Conservation (phyloP, 2,329 filamentous ascomycete genomes). For the Metarhizium anisopliae region DNA sequence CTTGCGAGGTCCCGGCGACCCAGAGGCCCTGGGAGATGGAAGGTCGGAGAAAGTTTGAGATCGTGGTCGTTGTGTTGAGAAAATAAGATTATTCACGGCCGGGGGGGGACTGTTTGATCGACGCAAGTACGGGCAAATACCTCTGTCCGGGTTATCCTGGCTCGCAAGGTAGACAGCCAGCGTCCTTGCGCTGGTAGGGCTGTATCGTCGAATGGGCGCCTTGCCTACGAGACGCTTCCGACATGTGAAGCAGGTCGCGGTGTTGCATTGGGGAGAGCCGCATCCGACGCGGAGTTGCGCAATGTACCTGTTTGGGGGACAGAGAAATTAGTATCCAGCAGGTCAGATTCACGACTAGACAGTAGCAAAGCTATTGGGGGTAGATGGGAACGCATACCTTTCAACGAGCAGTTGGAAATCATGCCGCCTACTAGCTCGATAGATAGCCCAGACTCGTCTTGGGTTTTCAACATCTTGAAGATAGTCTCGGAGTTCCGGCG, state of each 20-base stretch:
- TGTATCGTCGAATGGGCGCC: slow-evolving; percentile 68
- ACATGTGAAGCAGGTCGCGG: slow-evolving; percentile 72
- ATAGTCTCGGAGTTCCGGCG: slow-evolving; percentile 44
- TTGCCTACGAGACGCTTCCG: slow-evolving; percentile 58
- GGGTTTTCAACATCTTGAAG: slow-evolving; percentile 54
- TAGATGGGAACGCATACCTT: slow-evolving; percentile 36
- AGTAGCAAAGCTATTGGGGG: background rate
- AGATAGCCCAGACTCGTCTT: slow-evolving; percentile 49
- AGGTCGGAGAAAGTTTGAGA: slow-evolving; percentile 2
- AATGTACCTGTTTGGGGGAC: slow-evolving; percentile 50
- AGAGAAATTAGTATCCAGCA: background rate
- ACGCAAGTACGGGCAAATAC: slow-evolving; percentile 51
- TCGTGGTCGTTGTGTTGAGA: slow-evolving; percentile 23
- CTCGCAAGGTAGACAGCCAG: slow-evolving; percentile 73
- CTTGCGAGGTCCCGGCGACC: background rate
- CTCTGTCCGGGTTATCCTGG: slow-evolving; percentile 64
- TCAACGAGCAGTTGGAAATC: slow-evolving; percentile 60
- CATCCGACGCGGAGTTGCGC: slow-evolving; percentile 78
- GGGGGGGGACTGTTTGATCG: slow-evolving; percentile 33
- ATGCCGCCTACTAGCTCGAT: slow-evolving; percentile 51
- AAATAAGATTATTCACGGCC: slow-evolving; percentile 37
- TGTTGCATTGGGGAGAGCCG: slow-evolving; percentile 57
- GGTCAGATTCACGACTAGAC: background rate
- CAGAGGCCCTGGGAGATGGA: background rate
- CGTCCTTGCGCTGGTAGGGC: slow-evolving; percentile 70